Evolutionary conservation across 2,329 filamentous ascomycete genomes (phyloP), one percentile per base, ranked within the genome.

Genomic region (Teratosphaeria epicoccoides): DNA sequence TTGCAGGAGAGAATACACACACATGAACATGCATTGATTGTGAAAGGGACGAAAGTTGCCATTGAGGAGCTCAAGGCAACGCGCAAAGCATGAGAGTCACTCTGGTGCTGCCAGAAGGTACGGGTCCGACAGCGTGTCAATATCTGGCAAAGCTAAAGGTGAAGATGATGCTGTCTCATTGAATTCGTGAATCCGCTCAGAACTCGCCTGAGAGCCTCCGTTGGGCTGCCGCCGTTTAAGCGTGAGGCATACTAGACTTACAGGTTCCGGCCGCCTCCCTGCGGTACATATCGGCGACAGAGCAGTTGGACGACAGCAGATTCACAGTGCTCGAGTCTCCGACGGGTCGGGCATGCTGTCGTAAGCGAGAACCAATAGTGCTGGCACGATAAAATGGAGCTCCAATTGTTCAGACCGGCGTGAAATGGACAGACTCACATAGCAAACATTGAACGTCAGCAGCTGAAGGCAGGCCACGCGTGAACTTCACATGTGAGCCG

Each of bases 21-120:
- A 20, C 75, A 82, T 25, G 90, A 95, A 73, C 88, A 91, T 73
- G 75, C 77, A 56, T 70, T 89, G 58, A 88, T 95, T 61, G 83
- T 95, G 24, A 79, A 87, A 61, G 89, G 87, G 1, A 83, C 85
- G 29, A 73, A 68, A 56, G 71, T 66, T 60, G 73, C 73, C 9
- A 66, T 81, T 43, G 69, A 72, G 55, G 51, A 46, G 49, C 44
- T 49, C 24, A 40, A 40, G 33, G n/a, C 33, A 6, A 17, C 17
- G 33, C 9, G 33, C 20, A 20, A 40, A 40, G 33, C 33, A 17
- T 40, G 33, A 40, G n/a, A 40, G 33, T 20, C n/a, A 40, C 9
- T 14, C 14, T 6, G 6, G 20, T 20, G 14, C n/a, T 20, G 6
- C 14, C 5, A 40, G 6, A 9, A 40, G 14, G 28, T 17, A 17